These are phyloP conservation scores for Cynanchum wilfordii DNA, from an alignment of 257 asterid species.

Conservation along the genomic window DNA sequence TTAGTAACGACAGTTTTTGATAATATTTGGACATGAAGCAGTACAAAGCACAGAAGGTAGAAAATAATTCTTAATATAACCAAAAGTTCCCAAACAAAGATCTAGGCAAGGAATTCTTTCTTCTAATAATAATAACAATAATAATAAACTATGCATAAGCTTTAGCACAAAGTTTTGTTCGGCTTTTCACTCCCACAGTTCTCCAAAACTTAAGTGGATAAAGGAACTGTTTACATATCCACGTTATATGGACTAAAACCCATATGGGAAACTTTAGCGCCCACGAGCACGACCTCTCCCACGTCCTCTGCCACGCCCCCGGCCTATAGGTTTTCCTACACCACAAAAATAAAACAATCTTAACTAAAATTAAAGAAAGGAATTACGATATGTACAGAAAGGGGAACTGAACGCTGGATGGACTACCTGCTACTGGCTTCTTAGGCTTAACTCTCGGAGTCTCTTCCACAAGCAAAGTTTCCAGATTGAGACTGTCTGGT, in stretches of 20 bases:
- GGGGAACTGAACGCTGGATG: background rate
- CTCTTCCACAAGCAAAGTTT: conserved; percentile 69
- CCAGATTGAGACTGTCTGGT: conserved; percentile 73
- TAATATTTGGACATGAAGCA: too few species aligned
- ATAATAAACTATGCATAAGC: background rate
- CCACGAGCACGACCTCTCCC: conserved; percentile 87
- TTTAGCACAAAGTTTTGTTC: background rate
- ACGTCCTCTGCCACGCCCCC: conserved; percentile 63
- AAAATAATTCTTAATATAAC: too few species aligned
- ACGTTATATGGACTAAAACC: background rate
- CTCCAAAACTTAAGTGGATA: background rate
- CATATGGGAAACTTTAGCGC: conserved; percentile 16
- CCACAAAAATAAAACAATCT: background rate
- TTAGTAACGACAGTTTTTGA: too few species aligned
- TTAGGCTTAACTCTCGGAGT: conserved; percentile 78
- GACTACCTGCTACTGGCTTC: conserved; percentile 70
- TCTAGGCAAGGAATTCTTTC: background rate
- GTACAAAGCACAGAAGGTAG: too few species aligned
- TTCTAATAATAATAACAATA: background rate
- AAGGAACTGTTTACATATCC: background rate
- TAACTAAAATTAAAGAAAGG: background rate
- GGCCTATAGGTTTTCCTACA: conserved; percentile 61
- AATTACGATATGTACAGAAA: background rate
- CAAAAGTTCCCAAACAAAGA: background rate
- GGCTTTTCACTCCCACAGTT: background rate